Base-by-base conservation (phyloP, 345 rosid genomes). In the Citrus trifoliata region DNA sequence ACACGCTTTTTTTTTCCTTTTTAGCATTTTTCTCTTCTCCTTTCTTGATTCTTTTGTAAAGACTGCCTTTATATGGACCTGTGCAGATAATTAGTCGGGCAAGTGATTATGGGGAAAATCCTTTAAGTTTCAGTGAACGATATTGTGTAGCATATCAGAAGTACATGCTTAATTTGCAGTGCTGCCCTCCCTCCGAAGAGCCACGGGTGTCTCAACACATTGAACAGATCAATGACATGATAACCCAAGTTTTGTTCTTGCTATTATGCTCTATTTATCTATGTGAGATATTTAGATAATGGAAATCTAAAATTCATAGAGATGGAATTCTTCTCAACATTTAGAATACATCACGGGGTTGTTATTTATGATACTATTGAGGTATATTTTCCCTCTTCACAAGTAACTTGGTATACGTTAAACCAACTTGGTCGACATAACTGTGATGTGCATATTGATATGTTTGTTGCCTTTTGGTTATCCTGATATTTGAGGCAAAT, bases 151-250 rank as follows among this genome's bases (percentile, higher is more conserved):
- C 90, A 75, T 94, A 96, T 84, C 74, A 88, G 35, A 80, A 75
- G 18, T 98, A 96, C 81, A 89, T 96, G 98, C 71, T 46, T 70
- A 82, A 82, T 70, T 86, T 96, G 67, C 97, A 88, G 87, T 96
- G 97, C 86, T 92, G 90, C 4, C 75, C 42, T 74, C 99, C 99
- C 19, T 90, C 93, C 7, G 85, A 87, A 73, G 89, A 93, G 88
- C 98, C 98, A 14, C 84, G 89, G 13, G 97, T 93, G 18, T 88
- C 97, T 56, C 80, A 82, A 4, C 95, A 91, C 83, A 91, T 95
- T 86, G 91, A 89, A n/a, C 87, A 95, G 83, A 93, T 95, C 33
- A 85, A 87, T 58, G 83, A 89, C 76, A 86, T 93, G 97, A 92
- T 95, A 66, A 70, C 83, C 9, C 87, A 82, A 94, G 97, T 93